These are phyloP conservation scores for Populus tremula DNA, from an alignment of 345 rosid species.

Conservation along the genomic window DNA sequence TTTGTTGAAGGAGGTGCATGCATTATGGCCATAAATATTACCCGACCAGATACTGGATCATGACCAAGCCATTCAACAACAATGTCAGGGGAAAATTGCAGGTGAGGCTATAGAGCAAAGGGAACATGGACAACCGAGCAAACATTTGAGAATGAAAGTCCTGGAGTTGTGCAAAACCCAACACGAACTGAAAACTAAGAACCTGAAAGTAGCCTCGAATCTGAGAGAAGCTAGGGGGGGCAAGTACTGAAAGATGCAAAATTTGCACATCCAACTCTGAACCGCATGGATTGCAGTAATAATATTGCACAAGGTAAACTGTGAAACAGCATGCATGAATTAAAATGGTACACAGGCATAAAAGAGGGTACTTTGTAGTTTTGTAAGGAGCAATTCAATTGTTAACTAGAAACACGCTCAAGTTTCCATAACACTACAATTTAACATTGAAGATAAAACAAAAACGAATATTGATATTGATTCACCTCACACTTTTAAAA, in stretches of 20 bases:
- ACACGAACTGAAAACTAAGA: neutral
- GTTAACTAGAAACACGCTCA: neutral
- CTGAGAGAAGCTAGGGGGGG: neutral
- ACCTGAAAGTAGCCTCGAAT: neutral
- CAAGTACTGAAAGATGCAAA: neutral
- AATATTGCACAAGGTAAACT: neutral
- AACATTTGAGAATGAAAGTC: neutral
- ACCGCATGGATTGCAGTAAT: neutral
- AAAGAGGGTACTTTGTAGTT: neutral
- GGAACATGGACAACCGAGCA: neutral
- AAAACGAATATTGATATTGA: neutral
- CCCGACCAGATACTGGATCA: neutral
- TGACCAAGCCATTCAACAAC: neutral
- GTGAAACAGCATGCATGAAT: neutral
- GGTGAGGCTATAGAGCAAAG: neutral
- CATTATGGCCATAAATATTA: neutral
- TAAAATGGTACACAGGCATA: neutral
- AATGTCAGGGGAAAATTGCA: neutral
- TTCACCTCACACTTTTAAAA: conserved; percentile 71
- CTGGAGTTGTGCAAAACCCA: neutral
- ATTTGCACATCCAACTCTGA: neutral
- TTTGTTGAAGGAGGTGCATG: neutral
- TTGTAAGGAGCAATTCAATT: neutral
- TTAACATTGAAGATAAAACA: neutral
- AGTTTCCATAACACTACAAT: neutral